Percentiles rank a stretch among this genome's conserved stretches.
phyloP scores from a whole-genome alignment of 2,329 filamentous ascomycete species.

The Fusarium aywerte region DNA sequence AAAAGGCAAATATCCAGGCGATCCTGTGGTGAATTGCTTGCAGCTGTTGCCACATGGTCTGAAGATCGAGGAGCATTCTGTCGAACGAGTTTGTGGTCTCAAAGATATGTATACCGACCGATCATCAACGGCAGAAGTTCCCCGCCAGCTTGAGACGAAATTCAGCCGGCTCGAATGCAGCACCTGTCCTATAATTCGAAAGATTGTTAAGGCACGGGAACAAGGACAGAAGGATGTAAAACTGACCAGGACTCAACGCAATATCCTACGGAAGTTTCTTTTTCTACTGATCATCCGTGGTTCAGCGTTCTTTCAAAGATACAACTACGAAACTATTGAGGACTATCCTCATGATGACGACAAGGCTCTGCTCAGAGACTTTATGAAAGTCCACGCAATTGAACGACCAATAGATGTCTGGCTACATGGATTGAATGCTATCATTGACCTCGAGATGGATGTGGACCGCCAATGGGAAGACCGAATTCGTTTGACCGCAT shows the following conservation, averaged over 20 bases:
- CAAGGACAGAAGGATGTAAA: not conserved
- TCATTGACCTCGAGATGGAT: not conserved
- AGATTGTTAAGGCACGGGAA: not conserved
- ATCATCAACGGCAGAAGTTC: fast-evolving
- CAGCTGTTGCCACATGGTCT: not conserved
- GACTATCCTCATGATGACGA: fast-evolving
- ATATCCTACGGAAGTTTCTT: not conserved
- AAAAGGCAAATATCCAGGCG: not conserved
- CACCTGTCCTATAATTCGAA: not conserved
- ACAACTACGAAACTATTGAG: not conserved
- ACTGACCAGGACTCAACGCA: not conserved
- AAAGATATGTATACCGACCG: not conserved
- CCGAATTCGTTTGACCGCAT: too few species aligned
- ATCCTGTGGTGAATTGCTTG: not conserved
- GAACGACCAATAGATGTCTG: not conserved
- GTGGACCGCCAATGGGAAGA: not conserved
- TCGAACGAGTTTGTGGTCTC: not conserved
- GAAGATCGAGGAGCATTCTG: not conserved
- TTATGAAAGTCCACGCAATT: not conserved
- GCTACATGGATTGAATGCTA: not conserved
- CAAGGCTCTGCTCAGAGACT: not conserved
- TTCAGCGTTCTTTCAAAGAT: not conserved
- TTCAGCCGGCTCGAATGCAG: not conserved
- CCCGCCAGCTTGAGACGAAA: fast-evolving
- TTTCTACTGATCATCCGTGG: not conserved